phyloP scores from a whole-genome alignment of 176 grass and related monocot genomes.

The Triticum monococcum region DNA sequence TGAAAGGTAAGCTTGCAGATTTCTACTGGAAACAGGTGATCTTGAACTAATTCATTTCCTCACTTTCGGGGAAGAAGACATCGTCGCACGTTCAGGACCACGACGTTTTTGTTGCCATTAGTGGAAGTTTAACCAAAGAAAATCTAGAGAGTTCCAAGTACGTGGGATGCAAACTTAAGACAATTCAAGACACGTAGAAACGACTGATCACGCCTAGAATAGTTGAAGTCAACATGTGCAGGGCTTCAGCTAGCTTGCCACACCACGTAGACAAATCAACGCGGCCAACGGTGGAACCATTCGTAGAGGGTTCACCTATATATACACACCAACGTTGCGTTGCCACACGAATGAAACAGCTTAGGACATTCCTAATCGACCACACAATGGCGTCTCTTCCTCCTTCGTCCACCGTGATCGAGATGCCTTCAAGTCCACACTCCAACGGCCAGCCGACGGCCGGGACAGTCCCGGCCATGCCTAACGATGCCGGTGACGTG shows the following conservation, averaged over 20 bases:
- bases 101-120: too few species aligned
- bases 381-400: constrained; percentile 27
- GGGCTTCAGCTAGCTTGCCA: background rate
- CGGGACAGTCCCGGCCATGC: background rate
- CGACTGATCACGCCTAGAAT: background rate
- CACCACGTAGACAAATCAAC: constrained; percentile 20
- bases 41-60: background rate
- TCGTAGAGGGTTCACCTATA: background rate
- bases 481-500: background rate
- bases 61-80: background rate
- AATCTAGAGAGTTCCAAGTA: background rate
- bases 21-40: background rate
- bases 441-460: background rate
- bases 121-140: background rate
- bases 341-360: background rate
- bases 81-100: background rate
- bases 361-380: background rate
- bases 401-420: background rate
- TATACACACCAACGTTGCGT: background rate
- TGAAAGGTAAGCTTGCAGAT: too few species aligned
- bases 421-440: background rate
- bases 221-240: constrained; percentile 4
- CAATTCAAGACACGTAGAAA: background rate
- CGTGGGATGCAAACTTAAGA: background rate
- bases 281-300: background rate